Conservation (phyloP, 768 basidiomycete species). For the Suillus plorans region DNA sequence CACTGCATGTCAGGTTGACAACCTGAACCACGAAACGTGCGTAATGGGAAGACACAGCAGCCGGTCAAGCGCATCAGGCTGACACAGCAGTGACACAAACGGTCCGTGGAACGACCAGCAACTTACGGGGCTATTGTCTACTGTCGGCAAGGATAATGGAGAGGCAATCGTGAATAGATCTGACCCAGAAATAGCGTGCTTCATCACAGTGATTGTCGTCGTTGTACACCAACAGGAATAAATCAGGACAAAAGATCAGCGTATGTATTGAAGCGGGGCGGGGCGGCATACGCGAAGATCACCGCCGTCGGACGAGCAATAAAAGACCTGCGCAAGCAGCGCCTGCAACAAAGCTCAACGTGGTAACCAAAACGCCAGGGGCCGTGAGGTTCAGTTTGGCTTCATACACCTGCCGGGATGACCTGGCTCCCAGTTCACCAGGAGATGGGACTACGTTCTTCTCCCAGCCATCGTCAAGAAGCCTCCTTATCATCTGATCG, state of each 20-base stretch:
- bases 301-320: slow-evolving; percentile 31
- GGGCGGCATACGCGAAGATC: slow-evolving; percentile 11
- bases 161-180: too few species aligned
- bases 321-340: slow-evolving; percentile 36
- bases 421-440: slow-evolving; percentile 36
- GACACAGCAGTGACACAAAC: background rate
- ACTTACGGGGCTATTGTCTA: background rate
- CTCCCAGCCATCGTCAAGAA: slow-evolving; percentile 90
- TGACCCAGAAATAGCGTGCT: background rate
- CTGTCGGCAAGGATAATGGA: background rate
- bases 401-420: background rate
- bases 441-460: slow-evolving; percentile 48
- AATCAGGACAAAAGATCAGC: background rate
- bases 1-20: background rate
- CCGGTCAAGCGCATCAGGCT: background rate
- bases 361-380: slow-evolving; percentile 21
- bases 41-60: background rate
- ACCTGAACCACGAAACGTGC: background rate
- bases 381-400: background rate
- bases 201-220: background rate
- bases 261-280: background rate
- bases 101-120: background rate
- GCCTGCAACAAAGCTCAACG: slow-evolving; percentile 44
- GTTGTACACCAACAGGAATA: background rate
- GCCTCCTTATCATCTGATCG: slow-evolving; percentile 55